These are phyloP conservation scores for Elsinoe arachidis DNA, from an alignment of 2,329 filamentous ascomycete genomes.

Conservation along the genomic window DNA sequence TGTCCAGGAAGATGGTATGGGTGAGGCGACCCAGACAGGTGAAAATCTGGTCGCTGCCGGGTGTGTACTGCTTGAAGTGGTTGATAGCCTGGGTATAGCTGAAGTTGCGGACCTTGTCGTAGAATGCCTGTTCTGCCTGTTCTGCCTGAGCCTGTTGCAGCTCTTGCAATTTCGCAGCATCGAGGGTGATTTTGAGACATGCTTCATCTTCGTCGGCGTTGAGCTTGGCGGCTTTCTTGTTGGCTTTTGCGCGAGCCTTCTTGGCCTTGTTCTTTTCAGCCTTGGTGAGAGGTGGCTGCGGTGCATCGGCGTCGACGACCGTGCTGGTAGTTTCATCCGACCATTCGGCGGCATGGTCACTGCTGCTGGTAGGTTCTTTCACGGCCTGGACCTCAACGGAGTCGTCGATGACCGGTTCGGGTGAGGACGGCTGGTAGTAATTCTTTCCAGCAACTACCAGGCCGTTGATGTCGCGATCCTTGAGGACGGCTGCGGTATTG, in stretches of 20 bases:
- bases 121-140: not conserved
- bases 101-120: not conserved
- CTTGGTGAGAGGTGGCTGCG: constrained; percentile 17
- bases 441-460: no score
- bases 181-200: not conserved
- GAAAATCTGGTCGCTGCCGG: not conserved
- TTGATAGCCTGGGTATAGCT: not conserved
- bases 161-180: not conserved
- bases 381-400: not conserved
- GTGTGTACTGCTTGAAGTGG: not conserved
- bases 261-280: constrained; percentile 27
- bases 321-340: no score
- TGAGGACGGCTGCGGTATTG: not conserved
- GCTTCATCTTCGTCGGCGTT: not conserved
- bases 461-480: not conserved
- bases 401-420: not conserved
- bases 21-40: not conserved
- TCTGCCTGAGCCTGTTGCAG: not conserved
- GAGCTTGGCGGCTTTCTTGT: not conserved
- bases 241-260: constrained; percentile 16
- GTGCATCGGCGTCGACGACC: not conserved
- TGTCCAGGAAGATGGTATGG: not conserved
- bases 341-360: no score
- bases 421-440: no score
- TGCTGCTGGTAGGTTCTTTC: no score